Evolutionary conservation across 2,329 filamentous ascomycete genomes (phyloP).

Genomic region (Cladosporium sp.): DNA sequence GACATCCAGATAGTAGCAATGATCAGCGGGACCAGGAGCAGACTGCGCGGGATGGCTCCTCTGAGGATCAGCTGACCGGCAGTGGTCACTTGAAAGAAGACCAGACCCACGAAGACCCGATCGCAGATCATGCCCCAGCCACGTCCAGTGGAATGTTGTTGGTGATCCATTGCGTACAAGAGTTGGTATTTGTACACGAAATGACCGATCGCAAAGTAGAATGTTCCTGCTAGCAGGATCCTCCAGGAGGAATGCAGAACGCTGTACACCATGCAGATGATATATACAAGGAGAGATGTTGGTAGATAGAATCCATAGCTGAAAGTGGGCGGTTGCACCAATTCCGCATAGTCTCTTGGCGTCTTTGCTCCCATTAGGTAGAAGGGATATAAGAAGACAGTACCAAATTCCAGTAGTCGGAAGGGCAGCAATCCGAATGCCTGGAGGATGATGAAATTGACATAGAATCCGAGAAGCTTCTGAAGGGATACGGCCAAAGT

Average conservation of each 20-base stretch:
- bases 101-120: constrained; percentile 76
- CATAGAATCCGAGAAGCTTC: constrained; percentile 76
- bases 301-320: constrained; percentile 96
- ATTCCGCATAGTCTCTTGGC: constrained; percentile 79
- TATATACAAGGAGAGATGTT: constrained; percentile 86
- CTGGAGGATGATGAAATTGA: constrained; percentile 90
- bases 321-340: constrained; percentile 78
- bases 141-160: constrained; percentile 85
- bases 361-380: constrained; percentile 75
- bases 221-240: constrained; percentile 69
- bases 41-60: constrained; percentile 67
- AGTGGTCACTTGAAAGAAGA: constrained; percentile 89
- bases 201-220: constrained; percentile 79
- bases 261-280: constrained; percentile 93
- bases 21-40: constrained; percentile 71
- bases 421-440: constrained; percentile 92
- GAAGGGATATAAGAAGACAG: constrained; percentile 77
- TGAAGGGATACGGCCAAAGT: constrained; percentile 73
- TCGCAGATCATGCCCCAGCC: constrained; percentile 98
- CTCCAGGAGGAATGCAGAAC: constrained; percentile 75
- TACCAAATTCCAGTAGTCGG: constrained; percentile 83
- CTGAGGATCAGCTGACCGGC: constrained; percentile 77
- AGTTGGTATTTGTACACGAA: constrained; percentile 97
- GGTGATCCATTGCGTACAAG: constrained; percentile 96
- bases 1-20: constrained; percentile 83